phyloP scores from a whole-genome alignment of 2,329 filamentous ascomycete genomes.

The Fonsecaea multimorphosa region DNA sequence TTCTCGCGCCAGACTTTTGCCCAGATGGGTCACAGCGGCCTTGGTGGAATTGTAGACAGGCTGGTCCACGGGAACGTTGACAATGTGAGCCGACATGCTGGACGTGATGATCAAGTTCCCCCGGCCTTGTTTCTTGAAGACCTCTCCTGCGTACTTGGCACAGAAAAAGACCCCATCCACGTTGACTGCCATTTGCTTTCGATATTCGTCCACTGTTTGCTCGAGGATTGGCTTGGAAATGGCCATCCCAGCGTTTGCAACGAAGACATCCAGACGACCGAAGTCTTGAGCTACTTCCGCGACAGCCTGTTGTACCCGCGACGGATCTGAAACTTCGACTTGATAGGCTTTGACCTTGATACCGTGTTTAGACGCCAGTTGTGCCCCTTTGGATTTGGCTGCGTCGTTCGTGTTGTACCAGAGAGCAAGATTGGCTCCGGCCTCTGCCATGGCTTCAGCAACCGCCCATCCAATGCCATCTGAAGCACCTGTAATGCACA shows the following conservation, averaged over 20 bases:
- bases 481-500: conserved; percentile 41
- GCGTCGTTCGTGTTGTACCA: conserved; percentile 43
- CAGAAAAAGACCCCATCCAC: conserved; percentile 58
- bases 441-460: conserved; percentile 47
- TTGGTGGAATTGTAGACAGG: conserved; percentile 63
- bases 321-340: background rate
- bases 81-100: conserved; percentile 58
- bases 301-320: conserved; percentile 40
- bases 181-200: conserved; percentile 61
- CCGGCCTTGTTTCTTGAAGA: conserved; percentile 53
- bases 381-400: conserved; percentile 24
- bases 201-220: conserved; percentile 59
- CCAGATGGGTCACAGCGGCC: conserved; percentile 62
- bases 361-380: background rate
- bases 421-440: conserved; percentile 48
- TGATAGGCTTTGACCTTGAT: background rate
- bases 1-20: conserved; percentile 62
- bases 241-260: conserved; percentile 58
- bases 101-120: conserved; percentile 62
- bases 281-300: conserved; percentile 47
- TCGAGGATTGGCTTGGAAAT: conserved; percentile 64
- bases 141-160: conserved; percentile 53
- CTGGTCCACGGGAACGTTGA: conserved; percentile 53
- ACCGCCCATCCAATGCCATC: conserved; percentile 50
- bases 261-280: conserved; percentile 53